Conservation (phyloP, 1,139 yeast genomes). For the Kazachstania sp. region DNA sequence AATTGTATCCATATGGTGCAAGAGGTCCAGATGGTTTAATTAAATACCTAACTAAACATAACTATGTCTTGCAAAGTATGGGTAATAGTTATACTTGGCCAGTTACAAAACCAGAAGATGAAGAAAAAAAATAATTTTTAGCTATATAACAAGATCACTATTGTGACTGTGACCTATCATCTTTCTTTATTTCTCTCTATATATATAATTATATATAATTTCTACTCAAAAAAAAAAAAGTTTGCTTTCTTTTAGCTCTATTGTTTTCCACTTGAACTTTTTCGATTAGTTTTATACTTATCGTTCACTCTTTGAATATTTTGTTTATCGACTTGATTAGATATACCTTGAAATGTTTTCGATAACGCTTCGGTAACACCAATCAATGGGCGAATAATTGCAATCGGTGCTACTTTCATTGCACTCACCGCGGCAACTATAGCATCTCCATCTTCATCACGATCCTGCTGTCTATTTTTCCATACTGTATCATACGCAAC, state of each 20-base stretch:
- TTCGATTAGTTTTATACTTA: conserved; percentile 36
- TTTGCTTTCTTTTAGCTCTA: too few relatives aligned
- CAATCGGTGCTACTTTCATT: conserved; percentile 73
- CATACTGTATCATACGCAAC: conserved; percentile 59
- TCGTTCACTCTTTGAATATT: conserved; percentile 45
- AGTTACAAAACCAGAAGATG: conserved; percentile 39
- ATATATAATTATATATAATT: too few relatives aligned
- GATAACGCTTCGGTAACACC: conserved; percentile 91
- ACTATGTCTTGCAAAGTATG: conserved; percentile 54
- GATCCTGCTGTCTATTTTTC: conserved; percentile 37
- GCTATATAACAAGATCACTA: neutral
- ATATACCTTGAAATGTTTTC: conserved; percentile 71
- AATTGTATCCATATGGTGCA: conserved; percentile 75
- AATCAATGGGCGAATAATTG: conserved; percentile 74
- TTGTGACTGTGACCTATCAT: too few relatives aligned
- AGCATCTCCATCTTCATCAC: conserved; percentile 41
- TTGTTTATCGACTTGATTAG: conserved; percentile 69
- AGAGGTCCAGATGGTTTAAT: conserved; percentile 72
- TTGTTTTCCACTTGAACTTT: neutral
- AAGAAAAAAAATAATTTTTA: neutral
- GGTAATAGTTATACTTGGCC: conserved; percentile 72
- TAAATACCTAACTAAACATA: conserved; percentile 56
- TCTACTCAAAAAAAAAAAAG: too few relatives aligned
- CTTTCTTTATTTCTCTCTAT: neutral
- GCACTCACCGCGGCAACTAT: conserved; percentile 55